These are phyloP conservation scores for Dipodascus geniculatus DNA, from an alignment of 805 yeast species.

Conservation along the genomic window DNA sequence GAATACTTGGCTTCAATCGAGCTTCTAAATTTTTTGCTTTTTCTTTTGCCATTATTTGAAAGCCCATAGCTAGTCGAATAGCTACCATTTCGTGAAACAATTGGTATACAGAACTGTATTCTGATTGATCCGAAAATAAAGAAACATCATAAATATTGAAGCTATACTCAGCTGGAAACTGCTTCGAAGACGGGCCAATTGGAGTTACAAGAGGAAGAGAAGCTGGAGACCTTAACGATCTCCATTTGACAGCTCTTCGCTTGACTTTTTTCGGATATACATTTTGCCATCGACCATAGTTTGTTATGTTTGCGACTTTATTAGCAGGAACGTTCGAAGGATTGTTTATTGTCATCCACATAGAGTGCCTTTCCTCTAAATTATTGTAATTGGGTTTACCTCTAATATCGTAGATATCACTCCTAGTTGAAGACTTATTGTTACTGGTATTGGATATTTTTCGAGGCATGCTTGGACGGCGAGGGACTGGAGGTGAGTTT, in stretches of 20 bases:
- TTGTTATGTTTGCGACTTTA: constrained; percentile 42
- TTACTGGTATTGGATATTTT: background rate
- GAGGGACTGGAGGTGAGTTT: background rate
- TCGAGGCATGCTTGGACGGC: background rate
- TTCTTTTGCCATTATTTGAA: constrained; percentile 76
- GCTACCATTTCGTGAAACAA: constrained; percentile 81
- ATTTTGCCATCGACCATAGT: constrained; percentile 84
- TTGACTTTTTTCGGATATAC: constrained; percentile 68
- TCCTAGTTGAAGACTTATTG: background rate
- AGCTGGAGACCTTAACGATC: constrained; percentile 87
- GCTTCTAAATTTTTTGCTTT: constrained; percentile 55
- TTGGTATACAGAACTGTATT: constrained; percentile 40
- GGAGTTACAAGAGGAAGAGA: constrained; percentile 75
- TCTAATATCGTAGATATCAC: background rate
- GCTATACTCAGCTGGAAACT: constrained; percentile 61
- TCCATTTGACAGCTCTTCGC: constrained; percentile 74
- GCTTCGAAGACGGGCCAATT: constrained; percentile 58
- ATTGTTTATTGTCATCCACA: constrained; percentile 58
- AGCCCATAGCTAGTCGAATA: constrained; percentile 71
- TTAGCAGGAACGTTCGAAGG: constrained; percentile 60
- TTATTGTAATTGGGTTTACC: background rate
- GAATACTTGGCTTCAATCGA: constrained; percentile 43
- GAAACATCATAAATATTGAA: constrained; percentile 77
- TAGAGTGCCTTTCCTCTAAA: constrained; percentile 18
- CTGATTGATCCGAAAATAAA: constrained; percentile 45